Evolutionary conservation across 116 monocot genomes (phyloP).

Genomic region (Dioscorea cayenensis): DNA sequence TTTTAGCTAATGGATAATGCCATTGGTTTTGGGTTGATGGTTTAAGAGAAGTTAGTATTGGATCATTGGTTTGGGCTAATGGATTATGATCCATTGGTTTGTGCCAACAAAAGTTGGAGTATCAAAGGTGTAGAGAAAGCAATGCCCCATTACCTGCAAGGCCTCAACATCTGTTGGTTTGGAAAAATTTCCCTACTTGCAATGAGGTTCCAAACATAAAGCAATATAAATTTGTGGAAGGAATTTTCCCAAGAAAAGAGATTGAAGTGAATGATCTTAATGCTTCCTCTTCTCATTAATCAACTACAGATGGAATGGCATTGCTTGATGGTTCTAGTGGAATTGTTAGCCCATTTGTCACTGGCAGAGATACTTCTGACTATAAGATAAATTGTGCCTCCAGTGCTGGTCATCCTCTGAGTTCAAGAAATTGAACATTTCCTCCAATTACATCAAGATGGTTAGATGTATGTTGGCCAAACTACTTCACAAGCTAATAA

Average conservation of each 20-base stretch:
- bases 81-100: too few species aligned
- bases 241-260: slow-evolving; percentile 48
- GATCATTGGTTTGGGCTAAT: too few species aligned
- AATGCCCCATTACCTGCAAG: slow-evolving; percentile 57
- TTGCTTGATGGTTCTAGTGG: slow-evolving; percentile 19
- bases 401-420: slow-evolving; percentile 7
- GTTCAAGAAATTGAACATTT: slow-evolving; percentile 17
- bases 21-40: too few species aligned
- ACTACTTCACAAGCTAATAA: slow-evolving; percentile 21
- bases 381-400: not conserved
- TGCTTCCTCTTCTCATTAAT: slow-evolving; percentile 30
- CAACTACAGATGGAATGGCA: slow-evolving; percentile 23
- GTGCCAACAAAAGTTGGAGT: too few species aligned
- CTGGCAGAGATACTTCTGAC: not conserved
- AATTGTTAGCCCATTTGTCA: slow-evolving; percentile 12
- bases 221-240: slow-evolving; percentile 47
- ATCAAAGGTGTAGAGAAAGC: slow-evolving; percentile 15
- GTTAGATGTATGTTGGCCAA: slow-evolving; percentile 5
- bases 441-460: slow-evolving; percentile 15
- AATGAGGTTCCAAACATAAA: slow-evolving; percentile 63
- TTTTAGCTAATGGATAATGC: too few species aligned
- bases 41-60: too few species aligned
- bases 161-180: slow-evolving; percentile 65
- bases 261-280: slow-evolving; percentile 30
- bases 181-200: slow-evolving; percentile 72